A percentile compares a stretch with the other conserved stretches of the same genome.
These are phyloP conservation scores for Monascus purpureus DNA, from an alignment of 495 filamentous ascomycete genomes.

Conservation along the genomic window DNA sequence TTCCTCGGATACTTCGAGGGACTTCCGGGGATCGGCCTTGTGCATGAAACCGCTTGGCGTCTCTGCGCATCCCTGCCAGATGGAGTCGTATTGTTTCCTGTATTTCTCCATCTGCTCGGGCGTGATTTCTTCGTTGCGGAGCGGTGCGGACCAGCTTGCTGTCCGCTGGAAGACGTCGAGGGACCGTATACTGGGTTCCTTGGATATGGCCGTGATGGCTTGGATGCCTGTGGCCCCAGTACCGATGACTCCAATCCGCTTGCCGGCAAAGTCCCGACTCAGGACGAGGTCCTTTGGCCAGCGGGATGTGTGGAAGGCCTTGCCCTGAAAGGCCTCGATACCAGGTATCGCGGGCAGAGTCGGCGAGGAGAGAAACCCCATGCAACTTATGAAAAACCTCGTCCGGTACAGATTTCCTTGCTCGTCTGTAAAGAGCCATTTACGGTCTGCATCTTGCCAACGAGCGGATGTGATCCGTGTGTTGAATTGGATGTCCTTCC, in stretches of 20 bases:
- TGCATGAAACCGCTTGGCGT: background rate
- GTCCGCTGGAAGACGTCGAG: constrained; percentile 33
- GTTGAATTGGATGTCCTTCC: constrained; percentile 15
- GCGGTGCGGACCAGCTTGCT: constrained; percentile 33
- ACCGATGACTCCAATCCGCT: constrained; percentile 36
- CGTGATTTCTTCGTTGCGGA: constrained; percentile 15
- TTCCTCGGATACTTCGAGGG: background rate
- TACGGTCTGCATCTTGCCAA: constrained; percentile 6
- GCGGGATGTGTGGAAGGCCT: constrained; percentile 25
- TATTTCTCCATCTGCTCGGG: background rate
- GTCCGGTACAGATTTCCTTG: constrained; percentile 5
- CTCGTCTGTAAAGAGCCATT: constrained; percentile 12
- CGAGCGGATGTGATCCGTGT: constrained; percentile 10
- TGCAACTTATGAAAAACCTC: constrained; percentile 8
- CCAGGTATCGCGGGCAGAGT: constrained; percentile 17
- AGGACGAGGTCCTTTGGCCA: constrained; percentile 27
- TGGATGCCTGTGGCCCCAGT: constrained; percentile 38
- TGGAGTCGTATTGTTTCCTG: constrained; percentile 4
- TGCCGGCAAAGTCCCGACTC: constrained; percentile 29
- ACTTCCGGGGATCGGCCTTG: background rate
- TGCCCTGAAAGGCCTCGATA: constrained; percentile 8
- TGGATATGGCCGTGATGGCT: constrained; percentile 11
- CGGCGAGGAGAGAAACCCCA: constrained; percentile 9
- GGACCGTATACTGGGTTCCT: constrained; percentile 15
- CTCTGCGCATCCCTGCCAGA: constrained; percentile 2